These are phyloP conservation scores for Metarhizium humberi DNA, from an alignment of 2,329 filamentous ascomycete genomes.

Conservation along the genomic window DNA sequence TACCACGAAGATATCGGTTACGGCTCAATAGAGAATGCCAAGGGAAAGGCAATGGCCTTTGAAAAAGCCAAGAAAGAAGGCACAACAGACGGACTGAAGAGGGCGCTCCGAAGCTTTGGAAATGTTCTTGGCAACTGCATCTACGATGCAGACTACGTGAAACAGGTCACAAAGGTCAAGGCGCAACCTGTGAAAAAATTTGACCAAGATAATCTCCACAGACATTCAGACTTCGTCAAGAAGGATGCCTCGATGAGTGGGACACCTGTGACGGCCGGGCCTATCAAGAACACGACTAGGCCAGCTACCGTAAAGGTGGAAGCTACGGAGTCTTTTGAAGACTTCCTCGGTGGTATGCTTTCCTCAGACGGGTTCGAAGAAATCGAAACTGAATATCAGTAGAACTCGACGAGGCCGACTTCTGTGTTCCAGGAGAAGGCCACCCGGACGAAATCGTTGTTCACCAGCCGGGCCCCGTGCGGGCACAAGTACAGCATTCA, in stretches of 20 bases:
- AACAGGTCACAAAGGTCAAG: constrained; percentile 86
- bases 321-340: constrained; percentile 38
- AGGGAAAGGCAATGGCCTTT: constrained; percentile 89
- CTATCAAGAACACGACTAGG: constrained; percentile 1
- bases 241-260: constrained; percentile 34
- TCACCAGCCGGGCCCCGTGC: constrained; percentile 18
- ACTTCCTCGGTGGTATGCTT: constrained; percentile 38
- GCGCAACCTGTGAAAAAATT: constrained; percentile 62
- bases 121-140: constrained; percentile 98
- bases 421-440: constrained; percentile 57
- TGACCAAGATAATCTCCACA: constrained; percentile 69
- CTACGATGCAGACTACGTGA: constrained; percentile 91
- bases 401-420: constrained; percentile 71
- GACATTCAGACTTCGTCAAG: constrained; percentile 68
- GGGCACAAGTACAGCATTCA: constrained; percentile 10
- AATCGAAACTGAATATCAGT: constrained; percentile 28
- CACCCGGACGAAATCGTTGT: constrained; percentile 71
- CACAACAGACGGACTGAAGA: constrained; percentile 87
- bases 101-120: constrained; percentile 82
- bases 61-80: constrained; percentile 99
- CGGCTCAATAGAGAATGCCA: constrained; percentile 91
- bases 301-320: constrained; percentile 18
- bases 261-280: background rate
- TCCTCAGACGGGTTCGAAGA: constrained; percentile 27
- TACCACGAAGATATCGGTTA: constrained; percentile 98